Conservation (phyloP, 1,284 basidiomycete species). For the Volvariella surrecta region DNA sequence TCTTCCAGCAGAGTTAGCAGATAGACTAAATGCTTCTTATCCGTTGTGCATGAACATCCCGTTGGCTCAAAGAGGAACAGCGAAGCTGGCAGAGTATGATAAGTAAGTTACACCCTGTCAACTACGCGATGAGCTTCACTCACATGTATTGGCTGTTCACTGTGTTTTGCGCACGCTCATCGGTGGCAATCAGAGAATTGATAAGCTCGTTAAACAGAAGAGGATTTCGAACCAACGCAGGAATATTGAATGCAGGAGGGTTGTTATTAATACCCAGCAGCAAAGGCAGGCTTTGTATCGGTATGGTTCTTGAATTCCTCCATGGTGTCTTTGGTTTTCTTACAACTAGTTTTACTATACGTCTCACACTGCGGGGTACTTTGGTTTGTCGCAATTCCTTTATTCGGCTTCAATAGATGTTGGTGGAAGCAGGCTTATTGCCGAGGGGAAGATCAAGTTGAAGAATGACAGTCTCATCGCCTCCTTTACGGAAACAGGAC, state of each 20-base stretch:
- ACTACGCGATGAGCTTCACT: too few species aligned
- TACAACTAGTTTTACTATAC: too few species aligned
- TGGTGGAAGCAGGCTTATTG: constrained; percentile 55
- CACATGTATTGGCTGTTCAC: background rate
- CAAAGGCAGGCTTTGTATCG: constrained; percentile 2
- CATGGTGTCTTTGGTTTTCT: too few species aligned
- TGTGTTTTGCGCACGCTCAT: background rate
- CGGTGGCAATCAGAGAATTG: background rate
- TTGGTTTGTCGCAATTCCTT: too few species aligned
- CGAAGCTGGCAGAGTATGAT: background rate
- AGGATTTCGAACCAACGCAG: constrained; percentile 4
- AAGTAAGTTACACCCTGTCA: background rate
- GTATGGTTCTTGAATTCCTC: background rate
- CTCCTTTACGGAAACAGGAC: constrained; percentile 37
- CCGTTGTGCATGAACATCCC: constrained; percentile 14
- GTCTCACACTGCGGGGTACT: too few species aligned
- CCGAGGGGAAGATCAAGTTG: constrained; percentile 63
- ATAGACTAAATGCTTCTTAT: constrained; percentile 26
- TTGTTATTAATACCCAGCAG: background rate
- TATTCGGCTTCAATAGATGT: constrained; percentile 30
- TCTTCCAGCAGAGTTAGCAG: constrained; percentile 30
- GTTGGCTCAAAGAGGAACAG: background rate
- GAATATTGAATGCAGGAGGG: constrained; percentile 1
- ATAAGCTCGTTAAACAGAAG: constrained; percentile 1
- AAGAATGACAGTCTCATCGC: constrained; percentile 53